phyloP scores from a whole-genome alignment of 352 stramenopile genomes.

The Peronosclerospora sorghi region DNA sequence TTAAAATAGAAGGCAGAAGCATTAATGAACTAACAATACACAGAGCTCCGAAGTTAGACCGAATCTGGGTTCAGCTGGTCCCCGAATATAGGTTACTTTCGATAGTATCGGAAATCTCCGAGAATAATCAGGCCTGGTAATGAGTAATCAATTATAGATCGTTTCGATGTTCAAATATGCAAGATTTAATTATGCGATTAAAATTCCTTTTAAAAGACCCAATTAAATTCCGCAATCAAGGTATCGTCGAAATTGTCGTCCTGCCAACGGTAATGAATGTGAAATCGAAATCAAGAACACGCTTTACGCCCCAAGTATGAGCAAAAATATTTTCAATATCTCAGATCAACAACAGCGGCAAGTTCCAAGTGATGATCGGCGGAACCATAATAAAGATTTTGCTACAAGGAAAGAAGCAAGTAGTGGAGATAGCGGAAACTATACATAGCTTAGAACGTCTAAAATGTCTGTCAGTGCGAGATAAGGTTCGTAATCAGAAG shows the following conservation, averaged over 20 bases:
- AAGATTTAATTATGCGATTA: too few species aligned
- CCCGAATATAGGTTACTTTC: too few species aligned
- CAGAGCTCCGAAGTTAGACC: too few species aligned
- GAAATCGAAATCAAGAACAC: constrained; percentile 8
- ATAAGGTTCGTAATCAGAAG: neutral
- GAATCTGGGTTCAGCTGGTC: too few species aligned
- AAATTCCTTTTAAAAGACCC: too few species aligned
- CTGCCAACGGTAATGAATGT: constrained; percentile 2
- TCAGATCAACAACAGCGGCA: constrained; percentile 1
- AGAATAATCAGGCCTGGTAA: too few species aligned
- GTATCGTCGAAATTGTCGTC: neutral
- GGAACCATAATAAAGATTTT: constrained; percentile 6
- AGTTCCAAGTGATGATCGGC: constrained; percentile 14
- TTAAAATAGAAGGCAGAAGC: too few species aligned
- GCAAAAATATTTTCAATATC: constrained; percentile 9
- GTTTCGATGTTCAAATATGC: too few species aligned
- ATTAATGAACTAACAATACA: too few species aligned
- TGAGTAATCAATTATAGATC: too few species aligned
- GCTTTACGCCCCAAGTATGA: constrained; percentile 7
- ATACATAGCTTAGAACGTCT: constrained; percentile 6
- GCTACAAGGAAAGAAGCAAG: constrained; percentile 4
- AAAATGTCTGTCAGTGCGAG: neutral
- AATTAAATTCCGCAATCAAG: too few species aligned
- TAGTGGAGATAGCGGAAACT: constrained; percentile 5
- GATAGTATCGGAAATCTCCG: too few species aligned